Evolutionary conservation across 2,329 filamentous ascomycete genomes (phyloP).

Genomic region (Ophiostoma novo-ulmi): DNA sequence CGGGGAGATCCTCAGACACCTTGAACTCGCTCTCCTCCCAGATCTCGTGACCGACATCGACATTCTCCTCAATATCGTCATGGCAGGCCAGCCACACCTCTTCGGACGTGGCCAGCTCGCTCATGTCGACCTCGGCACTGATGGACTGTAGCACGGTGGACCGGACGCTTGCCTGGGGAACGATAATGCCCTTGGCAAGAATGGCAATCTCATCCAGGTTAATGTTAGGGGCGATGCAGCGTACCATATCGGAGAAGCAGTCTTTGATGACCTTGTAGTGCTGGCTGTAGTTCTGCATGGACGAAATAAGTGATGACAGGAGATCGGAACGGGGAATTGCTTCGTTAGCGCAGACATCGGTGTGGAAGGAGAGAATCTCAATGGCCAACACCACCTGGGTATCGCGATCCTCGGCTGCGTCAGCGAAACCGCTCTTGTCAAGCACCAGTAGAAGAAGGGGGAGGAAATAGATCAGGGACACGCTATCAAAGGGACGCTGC

Average conservation of each 20-base stretch:
- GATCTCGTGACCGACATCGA: slow-evolving; percentile 74
- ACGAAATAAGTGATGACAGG: slow-evolving; percentile 63
- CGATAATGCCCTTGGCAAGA: slow-evolving; percentile 72
- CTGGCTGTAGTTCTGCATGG: slow-evolving; percentile 84
- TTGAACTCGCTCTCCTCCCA: slow-evolving; percentile 91
- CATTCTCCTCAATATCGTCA: slow-evolving; percentile 84
- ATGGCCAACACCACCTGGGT: slow-evolving; percentile 84
- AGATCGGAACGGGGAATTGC: slow-evolving; percentile 72
- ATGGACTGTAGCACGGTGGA: slow-evolving; percentile 84
- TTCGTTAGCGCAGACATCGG: slow-evolving; percentile 68
- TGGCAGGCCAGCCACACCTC: slow-evolving; percentile 93
- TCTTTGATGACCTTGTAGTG: slow-evolving; percentile 96
- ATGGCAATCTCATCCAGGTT: slow-evolving; percentile 64
- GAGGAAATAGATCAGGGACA: slow-evolving; percentile 81
- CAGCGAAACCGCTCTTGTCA: slow-evolving; percentile 70
- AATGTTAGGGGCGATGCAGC: slow-evolving; percentile 80
- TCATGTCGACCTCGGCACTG: slow-evolving; percentile 85
- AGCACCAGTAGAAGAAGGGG: slow-evolving; percentile 77
- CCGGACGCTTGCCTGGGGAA: slow-evolving; percentile 72
- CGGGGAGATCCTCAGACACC: slow-evolving; percentile 59
- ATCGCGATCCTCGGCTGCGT: slow-evolving; percentile 71
- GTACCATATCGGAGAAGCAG: slow-evolving; percentile 78
- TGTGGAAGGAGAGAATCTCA: slow-evolving; percentile 86
- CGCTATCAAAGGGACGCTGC: slow-evolving; percentile 85
- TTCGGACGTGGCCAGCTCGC: slow-evolving; percentile 76